Evolutionary conservation across 2,329 filamentous ascomycete genomes (phyloP), one percentile per base, ranked within the genome.

Genomic region (Fusarium sp.): DNA sequence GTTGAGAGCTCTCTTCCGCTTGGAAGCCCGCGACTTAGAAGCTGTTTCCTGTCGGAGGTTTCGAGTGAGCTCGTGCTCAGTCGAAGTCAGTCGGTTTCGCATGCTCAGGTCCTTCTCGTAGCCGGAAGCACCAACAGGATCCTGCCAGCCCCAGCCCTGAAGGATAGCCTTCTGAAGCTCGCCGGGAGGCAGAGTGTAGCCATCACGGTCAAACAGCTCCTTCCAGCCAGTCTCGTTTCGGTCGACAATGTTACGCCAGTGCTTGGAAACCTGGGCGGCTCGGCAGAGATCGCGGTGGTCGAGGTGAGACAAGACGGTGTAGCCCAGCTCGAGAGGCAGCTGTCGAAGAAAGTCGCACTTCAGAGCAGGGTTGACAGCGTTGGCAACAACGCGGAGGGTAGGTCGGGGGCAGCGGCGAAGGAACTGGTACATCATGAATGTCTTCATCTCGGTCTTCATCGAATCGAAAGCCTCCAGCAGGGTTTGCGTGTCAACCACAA

Each of bases 111-210:
- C 95, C 67, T 90, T 89, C 82, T 99, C 97, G 65, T 89, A 94
- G 27, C 93, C 94, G 63, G 94, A 90, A 5, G 88, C 83, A 0
- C 93, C 93, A 65, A 91, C 89, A 1, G 95, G 94, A 80, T 96
- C 94, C 81, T 99, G 97, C 95, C 97, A 99, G 15, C 95, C 97
- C 97, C 97, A 99, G 15, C 97, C 97, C 85, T 98, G 94, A 47
- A 87, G 86, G 65, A 98, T 95, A 33, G 97, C 95, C 76, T 92
- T 92, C 73, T 94, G 91, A 27, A 99, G 87, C 82, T 99, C 97
- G 20, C 94, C 94, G 1, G 92, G 87, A 0, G 95, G 92, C 2
- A 99, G 86, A 32, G 86, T 86, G 81, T 94, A 98, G 0, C 95
- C 95, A 80, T 98, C 95, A 1, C 87, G 88, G 71, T 98, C 95